phyloP scores from a whole-genome alignment of 2,329 filamentous ascomycete species.

The Aspergillus calidoustus region DNA sequence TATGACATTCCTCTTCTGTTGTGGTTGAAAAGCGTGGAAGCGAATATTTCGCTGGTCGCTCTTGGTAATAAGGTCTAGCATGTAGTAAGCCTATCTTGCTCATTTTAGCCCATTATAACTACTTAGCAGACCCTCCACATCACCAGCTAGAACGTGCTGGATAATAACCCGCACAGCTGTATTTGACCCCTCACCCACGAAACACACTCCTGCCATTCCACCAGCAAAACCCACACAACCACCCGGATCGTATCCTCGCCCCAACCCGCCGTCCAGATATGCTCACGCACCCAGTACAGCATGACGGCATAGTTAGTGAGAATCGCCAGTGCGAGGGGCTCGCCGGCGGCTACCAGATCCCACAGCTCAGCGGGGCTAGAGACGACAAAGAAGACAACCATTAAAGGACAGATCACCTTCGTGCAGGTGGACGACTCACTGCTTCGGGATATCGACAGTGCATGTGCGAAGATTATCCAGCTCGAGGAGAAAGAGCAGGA shows the following conservation, averaged over 20 bases:
- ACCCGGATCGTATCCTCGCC: background rate
- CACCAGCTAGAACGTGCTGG: too few relatives aligned
- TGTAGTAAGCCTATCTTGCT: too few relatives aligned
- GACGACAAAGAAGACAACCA: background rate
- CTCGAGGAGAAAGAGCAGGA: background rate
- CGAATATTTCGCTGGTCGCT: too few relatives aligned
- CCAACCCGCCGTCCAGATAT: background rate
- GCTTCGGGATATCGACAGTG: background rate
- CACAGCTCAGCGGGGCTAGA: background rate
- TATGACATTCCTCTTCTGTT: too few relatives aligned
- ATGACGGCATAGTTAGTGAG: constrained; percentile 3
- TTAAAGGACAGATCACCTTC: background rate
- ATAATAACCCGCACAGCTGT: too few relatives aligned
- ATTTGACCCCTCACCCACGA: too few relatives aligned
- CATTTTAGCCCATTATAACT: too few relatives aligned
- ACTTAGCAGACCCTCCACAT: too few relatives aligned
- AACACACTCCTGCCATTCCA: background rate
- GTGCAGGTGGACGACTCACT: background rate
- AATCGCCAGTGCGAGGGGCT: constrained; percentile 1
- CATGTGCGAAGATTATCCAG: background rate
- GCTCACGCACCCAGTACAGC: background rate
- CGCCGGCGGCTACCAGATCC: background rate
- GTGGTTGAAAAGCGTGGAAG: too few relatives aligned
- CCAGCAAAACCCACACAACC: background rate
- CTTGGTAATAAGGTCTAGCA: too few relatives aligned